These are phyloP conservation scores for Papiliotrema flavescens DNA, from an alignment of 1,284 basidiomycete species.

Conservation along the genomic window DNA sequence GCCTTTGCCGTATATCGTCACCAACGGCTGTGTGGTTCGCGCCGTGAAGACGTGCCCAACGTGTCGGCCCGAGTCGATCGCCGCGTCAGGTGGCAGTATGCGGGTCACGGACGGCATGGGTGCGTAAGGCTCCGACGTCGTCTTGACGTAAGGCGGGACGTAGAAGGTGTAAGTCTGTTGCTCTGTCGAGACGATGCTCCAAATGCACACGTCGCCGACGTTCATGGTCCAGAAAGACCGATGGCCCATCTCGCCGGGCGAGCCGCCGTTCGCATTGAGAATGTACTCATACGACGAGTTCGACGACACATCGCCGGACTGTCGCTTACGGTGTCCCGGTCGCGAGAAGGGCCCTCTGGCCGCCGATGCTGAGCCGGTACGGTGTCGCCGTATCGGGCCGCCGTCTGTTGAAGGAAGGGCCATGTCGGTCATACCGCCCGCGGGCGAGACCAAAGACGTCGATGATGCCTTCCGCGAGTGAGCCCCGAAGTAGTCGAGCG, in stretches of 20 bases:
- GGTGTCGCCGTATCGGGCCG: constrained; percentile 37
- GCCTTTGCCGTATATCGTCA: constrained; percentile 71
- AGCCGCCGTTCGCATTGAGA: not conserved
- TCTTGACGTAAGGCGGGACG: constrained; percentile 61
- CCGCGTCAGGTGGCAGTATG: constrained; percentile 68
- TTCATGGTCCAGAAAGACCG: constrained; percentile 31
- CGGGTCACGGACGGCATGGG: constrained; percentile 80
- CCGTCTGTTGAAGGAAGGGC: constrained; percentile 37
- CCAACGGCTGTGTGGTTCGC: constrained; percentile 27
- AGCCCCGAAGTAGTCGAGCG: constrained; percentile 40
- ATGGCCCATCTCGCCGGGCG: not conserved
- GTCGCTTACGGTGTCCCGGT: constrained; percentile 34
- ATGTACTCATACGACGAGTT: constrained; percentile 3
- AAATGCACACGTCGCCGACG: constrained; percentile 39
- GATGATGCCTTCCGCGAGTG: constrained; percentile 41
- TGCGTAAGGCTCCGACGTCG: constrained; percentile 67
- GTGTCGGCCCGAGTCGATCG: constrained; percentile 22
- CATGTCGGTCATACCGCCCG: constrained; percentile 15
- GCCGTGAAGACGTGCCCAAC: constrained; percentile 38
- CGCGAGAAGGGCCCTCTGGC: constrained; percentile 28
- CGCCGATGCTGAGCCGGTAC: constrained; percentile 30
- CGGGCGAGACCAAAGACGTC: constrained; percentile 34
- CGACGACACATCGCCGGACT: constrained; percentile 20
- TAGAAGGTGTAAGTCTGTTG: constrained; percentile 73
- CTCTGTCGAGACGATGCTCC: constrained; percentile 48